A percentile compares a stretch with the other conserved stretches of the same genome.
Conservation (phyloP, 306 rosid genomes). For the Prunus padus region DNA sequence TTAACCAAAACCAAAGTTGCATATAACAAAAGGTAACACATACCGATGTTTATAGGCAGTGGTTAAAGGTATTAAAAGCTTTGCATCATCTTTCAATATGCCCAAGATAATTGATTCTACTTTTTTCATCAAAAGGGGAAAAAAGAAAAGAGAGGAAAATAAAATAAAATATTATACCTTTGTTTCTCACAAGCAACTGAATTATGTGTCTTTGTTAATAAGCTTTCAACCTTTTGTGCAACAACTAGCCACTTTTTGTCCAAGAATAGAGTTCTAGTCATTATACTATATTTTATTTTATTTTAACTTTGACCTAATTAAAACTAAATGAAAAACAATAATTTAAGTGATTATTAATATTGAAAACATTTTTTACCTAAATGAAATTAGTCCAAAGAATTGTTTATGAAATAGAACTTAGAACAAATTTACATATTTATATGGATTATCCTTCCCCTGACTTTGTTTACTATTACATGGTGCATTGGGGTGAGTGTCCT, state of each 20-base stretch:
- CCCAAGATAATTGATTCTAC: slow-evolving; percentile 60
- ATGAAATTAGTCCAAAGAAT: too few species aligned
- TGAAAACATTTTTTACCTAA: too few species aligned
- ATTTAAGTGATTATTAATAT: too few species aligned
- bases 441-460: too few species aligned
- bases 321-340: too few species aligned
- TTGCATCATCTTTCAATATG: slow-evolving; percentile 69
- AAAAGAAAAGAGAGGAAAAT: slow-evolving; percentile 27
- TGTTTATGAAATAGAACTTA: too few species aligned
- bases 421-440: too few species aligned
- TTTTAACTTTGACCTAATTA: too few species aligned
- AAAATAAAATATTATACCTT: slow-evolving; percentile 19
- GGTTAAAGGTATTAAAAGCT: slow-evolving; percentile 56
- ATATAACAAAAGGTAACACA: slow-evolving; percentile 54
- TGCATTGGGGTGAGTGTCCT: too few species aligned
- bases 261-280: background rate
- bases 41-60: slow-evolving; percentile 44
- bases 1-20: slow-evolving; percentile 52
- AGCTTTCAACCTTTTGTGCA: slow-evolving; percentile 32
- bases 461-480: too few species aligned
- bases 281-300: too few species aligned
- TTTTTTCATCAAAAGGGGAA: slow-evolving; percentile 51
- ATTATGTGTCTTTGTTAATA: slow-evolving; percentile 11
- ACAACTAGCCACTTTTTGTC: slow-evolving; percentile 23
- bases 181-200: slow-evolving; percentile 42